These are phyloP conservation scores for Exserohilum rostratum DNA, from an alignment of 2,329 filamentous ascomycete genomes.

Conservation along the genomic window DNA sequence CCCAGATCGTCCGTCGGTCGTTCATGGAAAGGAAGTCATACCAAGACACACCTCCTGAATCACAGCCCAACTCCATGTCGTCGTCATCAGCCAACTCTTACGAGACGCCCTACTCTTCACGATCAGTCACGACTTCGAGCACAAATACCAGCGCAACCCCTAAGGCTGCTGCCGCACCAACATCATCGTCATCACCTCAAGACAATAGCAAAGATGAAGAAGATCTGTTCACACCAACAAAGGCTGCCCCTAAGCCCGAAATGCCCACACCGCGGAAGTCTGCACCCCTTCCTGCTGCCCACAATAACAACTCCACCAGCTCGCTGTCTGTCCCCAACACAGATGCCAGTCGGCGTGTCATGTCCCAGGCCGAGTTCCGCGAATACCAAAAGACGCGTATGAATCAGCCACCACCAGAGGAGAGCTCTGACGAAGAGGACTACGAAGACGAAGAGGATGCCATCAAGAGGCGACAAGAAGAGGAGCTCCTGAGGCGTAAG, in stretches of 20 bases:
- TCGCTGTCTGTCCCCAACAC: slow-evolving; percentile 13
- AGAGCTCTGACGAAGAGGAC: slow-evolving; percentile 43
- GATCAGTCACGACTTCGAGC: slow-evolving; percentile 35
- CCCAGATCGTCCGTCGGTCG: slow-evolving; percentile 36
- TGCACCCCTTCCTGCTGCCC: slow-evolving; percentile 15
- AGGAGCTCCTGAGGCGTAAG: slow-evolving; percentile 40
- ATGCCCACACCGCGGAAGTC: slow-evolving; percentile 8
- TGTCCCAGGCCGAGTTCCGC: slow-evolving; percentile 44
- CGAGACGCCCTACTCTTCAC: slow-evolving; percentile 42
- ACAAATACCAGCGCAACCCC: slow-evolving; percentile 38
- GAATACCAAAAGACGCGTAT: slow-evolving; percentile 38
- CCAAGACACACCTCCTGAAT: slow-evolving; percentile 32
- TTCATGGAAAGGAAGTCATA: slow-evolving; percentile 30
- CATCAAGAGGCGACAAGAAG: slow-evolving; percentile 40
- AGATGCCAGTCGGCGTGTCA: slow-evolving; percentile 30
- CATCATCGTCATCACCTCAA: slow-evolving; percentile 22
- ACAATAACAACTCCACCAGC: slow-evolving; percentile 5
- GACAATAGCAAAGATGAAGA: slow-evolving; percentile 38
- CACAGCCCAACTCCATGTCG: slow-evolving; percentile 31
- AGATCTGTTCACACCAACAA: slow-evolving; percentile 37
- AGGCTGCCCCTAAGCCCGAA: slow-evolving; percentile 15
- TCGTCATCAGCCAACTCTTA: slow-evolving; percentile 41
- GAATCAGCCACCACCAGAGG: slow-evolving; percentile 30
- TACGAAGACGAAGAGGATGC: slow-evolving; percentile 49
- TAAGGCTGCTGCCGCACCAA: slow-evolving; percentile 30